Conservation (phyloP, 2,329 filamentous ascomycete genomes). For the Colletotrichum lini region DNA sequence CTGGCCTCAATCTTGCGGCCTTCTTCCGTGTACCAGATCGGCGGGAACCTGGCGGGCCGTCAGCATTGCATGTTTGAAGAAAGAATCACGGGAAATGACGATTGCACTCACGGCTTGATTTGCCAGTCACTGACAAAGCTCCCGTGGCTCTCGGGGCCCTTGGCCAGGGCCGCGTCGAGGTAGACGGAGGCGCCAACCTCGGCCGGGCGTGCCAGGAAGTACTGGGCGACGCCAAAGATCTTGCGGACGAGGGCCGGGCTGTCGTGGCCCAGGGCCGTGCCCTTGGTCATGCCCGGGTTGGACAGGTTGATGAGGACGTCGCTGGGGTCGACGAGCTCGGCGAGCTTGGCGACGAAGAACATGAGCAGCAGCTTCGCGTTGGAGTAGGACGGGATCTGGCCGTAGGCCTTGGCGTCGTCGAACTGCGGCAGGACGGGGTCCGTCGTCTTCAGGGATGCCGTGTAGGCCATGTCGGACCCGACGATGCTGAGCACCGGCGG, state of each 20-base stretch:
- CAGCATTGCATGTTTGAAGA: background rate
- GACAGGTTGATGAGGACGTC: slow-evolving; percentile 45
- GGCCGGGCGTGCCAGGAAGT: slow-evolving; percentile 32
- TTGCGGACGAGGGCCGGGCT: slow-evolving; percentile 34
- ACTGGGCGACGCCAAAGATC: background rate
- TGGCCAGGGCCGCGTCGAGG: slow-evolving; percentile 43
- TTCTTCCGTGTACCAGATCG: slow-evolving; percentile 52
- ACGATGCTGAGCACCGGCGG: slow-evolving; percentile 48
- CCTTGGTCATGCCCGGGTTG: slow-evolving; percentile 51
- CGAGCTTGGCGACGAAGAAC: slow-evolving; percentile 40
- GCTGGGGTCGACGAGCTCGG: slow-evolving; percentile 31
- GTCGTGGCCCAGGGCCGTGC: slow-evolving; percentile 57
- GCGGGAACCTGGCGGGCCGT: slow-evolving; percentile 49
- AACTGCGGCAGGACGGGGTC: slow-evolving; percentile 45
- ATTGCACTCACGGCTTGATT: background rate
- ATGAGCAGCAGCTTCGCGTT: slow-evolving; percentile 45
- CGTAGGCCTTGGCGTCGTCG: slow-evolving; percentile 43
- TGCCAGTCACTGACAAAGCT: slow-evolving; percentile 32
- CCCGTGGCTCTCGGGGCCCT: slow-evolving; percentile 46
- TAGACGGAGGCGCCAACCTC: slow-evolving; percentile 43
- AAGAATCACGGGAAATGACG: background rate
- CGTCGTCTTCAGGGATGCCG: slow-evolving; percentile 41
- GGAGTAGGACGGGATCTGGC: slow-evolving; percentile 36
- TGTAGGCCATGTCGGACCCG: slow-evolving; percentile 46
- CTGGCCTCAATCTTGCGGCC: slow-evolving; percentile 53